Conservation (phyloP, 768 basidiomycete species). For the Tulasnella sp. region DNA sequence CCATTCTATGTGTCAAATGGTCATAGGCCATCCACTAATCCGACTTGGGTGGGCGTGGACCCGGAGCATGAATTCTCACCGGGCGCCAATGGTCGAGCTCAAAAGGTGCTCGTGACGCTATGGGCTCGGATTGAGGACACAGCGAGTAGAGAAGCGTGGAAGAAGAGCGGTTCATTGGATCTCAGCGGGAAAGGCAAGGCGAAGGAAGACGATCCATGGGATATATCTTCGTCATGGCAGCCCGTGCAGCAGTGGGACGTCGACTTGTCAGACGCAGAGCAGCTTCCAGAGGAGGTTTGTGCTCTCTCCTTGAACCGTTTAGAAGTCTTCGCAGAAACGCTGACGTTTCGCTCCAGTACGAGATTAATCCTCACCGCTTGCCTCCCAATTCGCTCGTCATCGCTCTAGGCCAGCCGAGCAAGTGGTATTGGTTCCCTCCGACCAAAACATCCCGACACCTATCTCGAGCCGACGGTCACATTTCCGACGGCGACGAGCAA, state of each 20-base stretch:
- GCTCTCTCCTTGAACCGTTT: constrained; percentile 21
- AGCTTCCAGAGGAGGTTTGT: constrained; percentile 52
- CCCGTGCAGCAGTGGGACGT: constrained; percentile 59
- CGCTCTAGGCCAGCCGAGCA: constrained; percentile 47
- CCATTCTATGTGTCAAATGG: constrained; percentile 70
- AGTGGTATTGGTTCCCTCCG: constrained; percentile 46
- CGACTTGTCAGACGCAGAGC: constrained; percentile 43
- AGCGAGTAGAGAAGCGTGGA: constrained; percentile 19
- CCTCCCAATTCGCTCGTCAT: constrained; percentile 67
- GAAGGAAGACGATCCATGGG: constrained; percentile 33
- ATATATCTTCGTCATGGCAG: constrained; percentile 39
- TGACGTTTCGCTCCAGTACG: background rate
- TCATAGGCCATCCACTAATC: constrained; percentile 77
- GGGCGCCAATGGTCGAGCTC: constrained; percentile 42
- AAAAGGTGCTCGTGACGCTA: constrained; percentile 43
- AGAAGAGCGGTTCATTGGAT: background rate
- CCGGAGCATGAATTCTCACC: constrained; percentile 41
- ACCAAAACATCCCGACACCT: constrained; percentile 3
- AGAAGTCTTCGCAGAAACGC: background rate
- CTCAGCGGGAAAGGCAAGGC: constrained; percentile 27
- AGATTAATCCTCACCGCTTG: constrained; percentile 32
- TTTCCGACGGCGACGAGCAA: constrained; percentile 18
- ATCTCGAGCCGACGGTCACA: constrained; percentile 19
- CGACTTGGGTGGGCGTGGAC: constrained; percentile 53
- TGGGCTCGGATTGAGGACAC: constrained; percentile 40